These are phyloP conservation scores for Blastomyces parvus DNA, from an alignment of 2,329 filamentous ascomycete genomes.

Conservation along the genomic window DNA sequence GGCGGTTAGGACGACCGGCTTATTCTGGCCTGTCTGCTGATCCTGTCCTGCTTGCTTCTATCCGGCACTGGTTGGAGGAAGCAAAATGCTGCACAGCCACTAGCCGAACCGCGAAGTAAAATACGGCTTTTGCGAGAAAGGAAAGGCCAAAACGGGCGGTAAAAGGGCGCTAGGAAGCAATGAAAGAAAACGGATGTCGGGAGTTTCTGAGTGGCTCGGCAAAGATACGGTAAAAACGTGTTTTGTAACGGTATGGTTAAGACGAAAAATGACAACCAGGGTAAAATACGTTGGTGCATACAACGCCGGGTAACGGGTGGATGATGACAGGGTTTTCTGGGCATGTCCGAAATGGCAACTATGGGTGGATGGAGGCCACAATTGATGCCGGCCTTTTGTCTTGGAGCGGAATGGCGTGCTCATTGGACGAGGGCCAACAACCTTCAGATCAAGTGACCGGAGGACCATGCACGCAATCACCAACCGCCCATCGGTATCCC, in stretches of 20 bases:
- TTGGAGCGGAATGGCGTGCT: slow-evolving; percentile 4
- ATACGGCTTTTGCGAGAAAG: slow-evolving; percentile 5
- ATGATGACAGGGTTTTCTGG: not conserved
- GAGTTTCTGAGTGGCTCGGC: not conserved
- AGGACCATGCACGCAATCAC: slow-evolving; percentile 45
- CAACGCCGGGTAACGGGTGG: not conserved
- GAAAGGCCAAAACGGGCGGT: not conserved
- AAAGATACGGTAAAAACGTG: slow-evolving; percentile 7
- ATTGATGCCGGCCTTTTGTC: not conserved
- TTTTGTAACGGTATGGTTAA: not conserved
- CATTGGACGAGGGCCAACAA: slow-evolving; percentile 25
- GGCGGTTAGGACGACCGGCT: slow-evolving; percentile 3
- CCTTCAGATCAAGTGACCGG: slow-evolving; percentile 51
- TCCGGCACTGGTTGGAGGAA: not conserved
- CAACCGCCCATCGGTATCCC: slow-evolving; percentile 19
- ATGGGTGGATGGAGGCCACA: not conserved
- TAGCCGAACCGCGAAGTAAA: not conserved
- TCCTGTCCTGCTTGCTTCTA: not conserved
- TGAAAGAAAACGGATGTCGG: slow-evolving; percentile 9
- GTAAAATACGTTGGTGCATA: not conserved
- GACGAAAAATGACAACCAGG: slow-evolving; percentile 2
- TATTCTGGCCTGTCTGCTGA: slow-evolving; percentile 1
- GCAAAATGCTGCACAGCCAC: slow-evolving; percentile 8
- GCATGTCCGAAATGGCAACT: slow-evolving; percentile 1
- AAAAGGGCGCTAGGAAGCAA: slow-evolving; percentile 14